Evolutionary conservation across 345 rosid genomes (phyloP), one percentile per base, ranked within the genome.

Genomic region (Hevea brasiliensis): DNA sequence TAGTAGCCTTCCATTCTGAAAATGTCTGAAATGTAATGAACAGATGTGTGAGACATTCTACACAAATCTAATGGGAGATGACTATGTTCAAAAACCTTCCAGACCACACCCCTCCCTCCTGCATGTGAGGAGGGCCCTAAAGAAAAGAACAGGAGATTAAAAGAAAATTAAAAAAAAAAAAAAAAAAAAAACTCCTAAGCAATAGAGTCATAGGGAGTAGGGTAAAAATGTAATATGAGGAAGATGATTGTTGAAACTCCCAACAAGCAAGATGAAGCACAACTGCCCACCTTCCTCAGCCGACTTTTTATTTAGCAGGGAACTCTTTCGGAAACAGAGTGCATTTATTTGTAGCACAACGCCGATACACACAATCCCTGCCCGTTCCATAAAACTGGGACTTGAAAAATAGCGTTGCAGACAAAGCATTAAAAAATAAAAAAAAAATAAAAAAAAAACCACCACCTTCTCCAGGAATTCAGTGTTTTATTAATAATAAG

Each of bases 1-100:
- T 87, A 27, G 81, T 81, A 17, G 81, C 71, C 79, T 86, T 95
- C 99, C 98, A 95, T 76, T 92, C 96, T 70, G 57, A 77, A 79
- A 89, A 90, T 47, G 77, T 70, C 94, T 95, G 92, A 71, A 62
- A 37, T 44, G 42, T 9, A 4, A 10, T 4, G 61, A 21, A 50
- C 13, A 26, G 10, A 48, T 23, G 21, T 8, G 24, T 47, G 35
- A 44, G 42, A 69, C 12, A 41, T 56, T 47, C 56, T 55, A 48
- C 14, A 67, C 20, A 26, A 2, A 62, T 17, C 15, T 26, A 1
- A 12, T 7, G 44, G 44, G 20, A 50, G 15, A 44, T 26, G 9
- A 32, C 35, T 21, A n/a, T n/a, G 24, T 35, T 18, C 29, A 32
- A 26, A 35, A 73, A 6, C 50, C 37, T 48, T 23, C 57, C 35